Percentiles rank a stretch among this genome's conserved stretches.
Conservation (phyloP, 2,329 filamentous ascomycete genomes). For the Penicillium nordicum region DNA sequence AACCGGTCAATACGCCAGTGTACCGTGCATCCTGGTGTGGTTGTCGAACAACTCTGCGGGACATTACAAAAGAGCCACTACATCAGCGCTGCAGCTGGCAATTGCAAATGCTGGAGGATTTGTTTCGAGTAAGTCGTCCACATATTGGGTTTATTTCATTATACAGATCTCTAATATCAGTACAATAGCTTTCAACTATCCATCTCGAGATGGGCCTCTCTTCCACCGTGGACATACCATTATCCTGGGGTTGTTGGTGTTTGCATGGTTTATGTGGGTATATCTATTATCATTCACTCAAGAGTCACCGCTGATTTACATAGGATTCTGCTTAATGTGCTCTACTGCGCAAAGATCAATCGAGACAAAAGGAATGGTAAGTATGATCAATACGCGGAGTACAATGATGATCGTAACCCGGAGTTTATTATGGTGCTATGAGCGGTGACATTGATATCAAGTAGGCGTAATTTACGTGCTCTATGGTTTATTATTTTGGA, state of each 20-base stretch:
- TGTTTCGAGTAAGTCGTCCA: constrained; percentile 51
- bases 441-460: constrained; percentile 3
- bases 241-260: constrained; percentile 58
- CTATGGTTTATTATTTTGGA: neutral
- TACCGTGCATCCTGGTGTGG: constrained; percentile 63
- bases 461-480: neutral
- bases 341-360: constrained; percentile 63
- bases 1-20: constrained; percentile 60
- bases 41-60: constrained; percentile 65
- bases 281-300: neutral
- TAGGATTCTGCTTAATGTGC: constrained; percentile 58
- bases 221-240: constrained; percentile 62
- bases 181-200: constrained; percentile 54
- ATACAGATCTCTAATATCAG: neutral
- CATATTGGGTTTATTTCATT: too few species aligned
- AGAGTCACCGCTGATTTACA: neutral
- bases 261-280: constrained; percentile 62
- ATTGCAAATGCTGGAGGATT: constrained; percentile 67
- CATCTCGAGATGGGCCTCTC: constrained; percentile 52
- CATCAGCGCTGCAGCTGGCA: constrained; percentile 61
- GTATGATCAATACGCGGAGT: constrained; percentile 56
- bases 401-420: constrained; percentile 62
- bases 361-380: constrained; percentile 59
- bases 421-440: constrained; percentile 60
- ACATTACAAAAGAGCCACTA: constrained; percentile 68